Percentiles rank a stretch among this genome's conserved stretches.
These are phyloP conservation scores for Phytophthora aleatoria DNA, from an alignment of 352 stramenopile species.

Conservation along the genomic window DNA sequence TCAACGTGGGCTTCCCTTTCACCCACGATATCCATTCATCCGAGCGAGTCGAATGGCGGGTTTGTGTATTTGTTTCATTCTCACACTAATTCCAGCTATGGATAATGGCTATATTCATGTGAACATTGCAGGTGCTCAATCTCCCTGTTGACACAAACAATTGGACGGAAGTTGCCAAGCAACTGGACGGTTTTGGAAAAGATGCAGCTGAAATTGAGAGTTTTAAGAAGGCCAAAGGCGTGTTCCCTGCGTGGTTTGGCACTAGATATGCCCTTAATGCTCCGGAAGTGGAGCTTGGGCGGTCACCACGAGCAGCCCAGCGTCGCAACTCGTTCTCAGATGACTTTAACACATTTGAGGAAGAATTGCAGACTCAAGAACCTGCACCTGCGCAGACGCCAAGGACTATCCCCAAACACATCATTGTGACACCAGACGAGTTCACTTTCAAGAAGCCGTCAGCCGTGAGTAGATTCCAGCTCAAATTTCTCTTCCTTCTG, in stretches of 20 bases:
- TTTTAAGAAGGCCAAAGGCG: conserved; percentile 69
- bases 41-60: conserved; percentile 87
- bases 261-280: conserved; percentile 67
- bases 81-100: background rate
- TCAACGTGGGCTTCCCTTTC: conserved; percentile 88
- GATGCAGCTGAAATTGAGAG: conserved; percentile 68
- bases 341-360: conserved; percentile 35
- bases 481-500: background rate
- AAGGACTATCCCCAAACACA: conserved; percentile 41
- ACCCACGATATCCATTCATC: conserved; percentile 87
- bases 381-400: conserved; percentile 19
- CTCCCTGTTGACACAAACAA: conserved; percentile 48
- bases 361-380: conserved; percentile 17
- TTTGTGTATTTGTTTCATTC: conserved; percentile 30
- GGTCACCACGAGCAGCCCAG: conserved; percentile 48
- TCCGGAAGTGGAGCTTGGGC: conserved; percentile 53
- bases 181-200: conserved; percentile 73
- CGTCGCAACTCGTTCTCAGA: conserved; percentile 43
- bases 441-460: conserved; percentile 67
- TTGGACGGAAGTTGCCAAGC: conserved; percentile 57
- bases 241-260: conserved; percentile 62
- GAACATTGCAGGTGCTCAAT: conserved; percentile 59
- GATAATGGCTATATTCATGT: conserved; percentile 6
- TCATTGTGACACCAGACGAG: conserved; percentile 63
- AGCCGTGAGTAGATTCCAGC: conserved; percentile 12